Evolutionary conservation across 108 stramenopile species (phyloP), one percentile per base, ranked within the genome.

Genomic region (Nitzschia sp.): DNA sequence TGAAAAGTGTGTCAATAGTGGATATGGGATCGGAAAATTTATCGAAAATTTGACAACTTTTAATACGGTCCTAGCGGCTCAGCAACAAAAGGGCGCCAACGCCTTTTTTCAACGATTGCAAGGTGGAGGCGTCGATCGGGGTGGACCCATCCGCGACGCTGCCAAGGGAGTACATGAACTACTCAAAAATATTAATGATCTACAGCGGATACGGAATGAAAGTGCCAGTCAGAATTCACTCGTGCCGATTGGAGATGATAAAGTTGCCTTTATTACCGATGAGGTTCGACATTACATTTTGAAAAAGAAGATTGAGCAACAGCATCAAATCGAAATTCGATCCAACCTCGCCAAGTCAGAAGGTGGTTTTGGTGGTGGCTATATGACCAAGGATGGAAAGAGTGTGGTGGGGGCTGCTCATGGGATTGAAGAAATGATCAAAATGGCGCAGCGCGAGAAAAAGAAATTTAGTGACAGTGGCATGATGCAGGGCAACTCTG

Each of bases 381-480:
- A 81, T 47, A 66, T 30, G 0, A 53, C 77, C 57, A 61, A 55
- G 33, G 77, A 82, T 62, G 87, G 84, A 0, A 73, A 76, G 38
- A 64, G 42, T 0, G 80, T 85, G 25, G 84, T 88, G 8, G 87
- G 87, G 31, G 87, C 87, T 19, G 84, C 87, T 2, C 87, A 88
- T 70, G 68, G 76, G 0, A 71, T 85, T 19, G 87, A 88, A 28
- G 87, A 88, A 78, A 88, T 88, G 87, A 62, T 88, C 31, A 78
- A 83, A 60, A 70, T 70, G 49, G 80, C 84, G 18, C 64, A 57
- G 34, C 42, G 65, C 48, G 53, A 67, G 6, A 72, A 67, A 33
- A 66, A 80, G 23, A 71, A 66, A 56, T 84, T 71, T 53, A 57
- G 65, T 23, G 82, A 84, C 30, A 65, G 66, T 17, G 63, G 57